A percentile compares a stretch with the other conserved stretches of the same genome.
Evolutionary conservation across 441 rosid genomes (phyloP).

Genomic region (Populus trichocarpa): DNA sequence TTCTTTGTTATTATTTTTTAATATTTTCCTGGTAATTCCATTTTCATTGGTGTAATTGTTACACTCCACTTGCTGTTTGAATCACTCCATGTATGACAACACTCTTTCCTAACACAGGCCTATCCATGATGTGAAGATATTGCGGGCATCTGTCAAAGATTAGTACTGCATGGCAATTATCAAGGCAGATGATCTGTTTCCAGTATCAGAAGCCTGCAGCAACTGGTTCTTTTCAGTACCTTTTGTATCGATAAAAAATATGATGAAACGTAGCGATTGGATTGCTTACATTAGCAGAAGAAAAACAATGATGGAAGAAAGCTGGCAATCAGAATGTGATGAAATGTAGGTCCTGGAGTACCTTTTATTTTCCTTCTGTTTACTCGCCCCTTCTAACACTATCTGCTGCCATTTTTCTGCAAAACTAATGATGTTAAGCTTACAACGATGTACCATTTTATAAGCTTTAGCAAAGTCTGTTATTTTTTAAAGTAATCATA

Average conservation of each 20-base stretch:
- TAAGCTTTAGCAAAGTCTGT: background rate
- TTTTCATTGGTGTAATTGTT: background rate
- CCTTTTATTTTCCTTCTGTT: background rate
- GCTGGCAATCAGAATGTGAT: background rate
- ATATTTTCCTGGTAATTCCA: background rate
- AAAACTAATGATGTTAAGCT: background rate
- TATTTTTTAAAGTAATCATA: too few species aligned
- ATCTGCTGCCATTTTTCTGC: background rate
- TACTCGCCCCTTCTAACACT: background rate
- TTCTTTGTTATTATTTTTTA: background rate
- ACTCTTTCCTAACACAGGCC: slow-evolving; percentile 47
- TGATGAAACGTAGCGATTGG: background rate
- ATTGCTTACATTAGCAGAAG: background rate
- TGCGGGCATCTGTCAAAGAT: slow-evolving; percentile 76
- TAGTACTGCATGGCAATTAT: slow-evolving; percentile 19
- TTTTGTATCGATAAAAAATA: background rate
- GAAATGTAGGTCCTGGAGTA: background rate
- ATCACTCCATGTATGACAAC: background rate
- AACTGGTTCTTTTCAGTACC: background rate
- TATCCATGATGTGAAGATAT: slow-evolving; percentile 87
- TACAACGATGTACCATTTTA: background rate
- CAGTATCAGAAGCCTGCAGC: slow-evolving; percentile 3
- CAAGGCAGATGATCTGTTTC: background rate
- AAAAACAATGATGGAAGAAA: background rate
- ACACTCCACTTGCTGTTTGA: background rate